Conservation (phyloP, 2,329 filamentous ascomycete species). For the Trichoderma pleuroti region DNA sequence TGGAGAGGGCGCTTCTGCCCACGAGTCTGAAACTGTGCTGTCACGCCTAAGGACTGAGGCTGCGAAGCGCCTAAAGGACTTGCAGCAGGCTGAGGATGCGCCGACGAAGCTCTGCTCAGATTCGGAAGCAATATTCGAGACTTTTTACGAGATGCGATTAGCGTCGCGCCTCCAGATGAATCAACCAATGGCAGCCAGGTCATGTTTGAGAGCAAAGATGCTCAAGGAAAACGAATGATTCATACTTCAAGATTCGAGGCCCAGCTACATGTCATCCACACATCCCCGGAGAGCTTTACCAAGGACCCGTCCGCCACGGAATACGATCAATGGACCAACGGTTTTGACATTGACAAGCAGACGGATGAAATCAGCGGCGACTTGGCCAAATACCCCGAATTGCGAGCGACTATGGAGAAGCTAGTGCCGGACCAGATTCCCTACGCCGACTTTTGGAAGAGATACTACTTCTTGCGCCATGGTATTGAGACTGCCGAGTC, state of each 20-base stretch:
- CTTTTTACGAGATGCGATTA: conserved; percentile 87
- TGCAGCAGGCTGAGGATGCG: conserved; percentile 93
- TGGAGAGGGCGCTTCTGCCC: conserved; percentile 43
- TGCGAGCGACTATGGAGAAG: conserved; percentile 88
- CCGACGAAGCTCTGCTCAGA: conserved; percentile 88
- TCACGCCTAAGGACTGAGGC: conserved; percentile 74
- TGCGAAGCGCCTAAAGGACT: conserved; percentile 77
- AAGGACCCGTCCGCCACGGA: conserved; percentile 75
- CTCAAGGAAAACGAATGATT: conserved; percentile 84
- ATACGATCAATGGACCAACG: conserved; percentile 68
- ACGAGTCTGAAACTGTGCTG: conserved; percentile 62
- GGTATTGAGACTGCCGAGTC: conserved; percentile 92
- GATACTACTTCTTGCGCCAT: conserved; percentile 92
- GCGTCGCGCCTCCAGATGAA: conserved; percentile 69
- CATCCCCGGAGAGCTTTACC: conserved; percentile 73
- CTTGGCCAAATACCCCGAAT: conserved; percentile 79
- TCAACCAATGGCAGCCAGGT: conserved; percentile 57
- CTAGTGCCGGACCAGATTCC: conserved; percentile 90
- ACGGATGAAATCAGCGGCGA: conserved; percentile 80
- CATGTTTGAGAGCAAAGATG: conserved; percentile 91
- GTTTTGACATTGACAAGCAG: conserved; percentile 78
- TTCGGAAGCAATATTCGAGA: conserved; percentile 87
- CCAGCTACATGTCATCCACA: conserved; percentile 93
- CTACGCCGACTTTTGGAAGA: conserved; percentile 85
- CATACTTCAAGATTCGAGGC: conserved; percentile 94